Conservation (phyloP, 495 filamentous ascomycete genomes). For the Penicillium bialowiezense region DNA sequence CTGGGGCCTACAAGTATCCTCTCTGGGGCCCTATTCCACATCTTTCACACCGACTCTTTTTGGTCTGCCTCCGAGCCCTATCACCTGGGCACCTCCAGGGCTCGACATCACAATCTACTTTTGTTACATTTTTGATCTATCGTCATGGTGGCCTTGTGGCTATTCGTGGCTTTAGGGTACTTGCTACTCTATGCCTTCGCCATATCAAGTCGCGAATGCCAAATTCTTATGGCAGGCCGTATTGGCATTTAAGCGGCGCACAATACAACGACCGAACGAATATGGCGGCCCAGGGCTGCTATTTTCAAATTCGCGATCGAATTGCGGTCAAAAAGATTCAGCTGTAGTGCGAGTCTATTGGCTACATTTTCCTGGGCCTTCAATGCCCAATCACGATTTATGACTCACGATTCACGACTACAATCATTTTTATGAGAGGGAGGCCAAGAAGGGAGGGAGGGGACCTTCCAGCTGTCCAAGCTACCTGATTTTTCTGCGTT, state of each 20-base stretch:
- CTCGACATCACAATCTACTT: too few relatives aligned
- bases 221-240: constrained; percentile 2
- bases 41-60: too few relatives aligned
- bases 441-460: background rate
- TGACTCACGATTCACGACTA: background rate
- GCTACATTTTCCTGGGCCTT: background rate
- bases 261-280: background rate
- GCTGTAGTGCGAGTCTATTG: background rate
- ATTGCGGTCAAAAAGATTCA: background rate
- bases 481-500: constrained; percentile 2
- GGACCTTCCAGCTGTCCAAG: background rate
- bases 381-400: background rate
- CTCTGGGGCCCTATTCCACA: too few relatives aligned
- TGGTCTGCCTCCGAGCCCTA: background rate
- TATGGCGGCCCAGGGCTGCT: background rate
- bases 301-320: background rate
- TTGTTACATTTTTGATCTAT: constrained; percentile 1
- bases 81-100: too few relatives aligned
- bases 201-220: constrained; percentile 21
- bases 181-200: constrained; percentile 43
- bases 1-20: too few relatives aligned
- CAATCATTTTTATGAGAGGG: background rate
- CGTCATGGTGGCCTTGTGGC: constrained; percentile 39
- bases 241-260: constrained; percentile 20
- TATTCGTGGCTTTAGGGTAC: constrained; percentile 40